These are phyloP conservation scores for Quercus mongolica DNA, from an alignment of 306 rosid species.

Conservation along the genomic window DNA sequence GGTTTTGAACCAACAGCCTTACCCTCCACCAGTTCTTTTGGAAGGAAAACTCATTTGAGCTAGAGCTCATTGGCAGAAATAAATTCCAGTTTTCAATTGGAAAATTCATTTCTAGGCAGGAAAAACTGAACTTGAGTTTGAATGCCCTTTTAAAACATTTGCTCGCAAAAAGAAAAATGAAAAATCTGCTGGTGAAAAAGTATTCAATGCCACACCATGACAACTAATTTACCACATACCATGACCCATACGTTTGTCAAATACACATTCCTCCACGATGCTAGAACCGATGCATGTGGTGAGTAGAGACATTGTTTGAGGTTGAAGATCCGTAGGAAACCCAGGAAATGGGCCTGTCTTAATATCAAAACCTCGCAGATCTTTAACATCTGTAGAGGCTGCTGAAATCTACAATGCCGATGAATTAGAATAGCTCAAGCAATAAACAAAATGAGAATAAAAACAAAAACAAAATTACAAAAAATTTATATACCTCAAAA, in stretches of 20 bases:
- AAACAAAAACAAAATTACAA: too few species aligned
- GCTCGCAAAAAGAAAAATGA: background rate
- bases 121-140: background rate
- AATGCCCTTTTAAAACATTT: background rate
- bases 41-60: too few species aligned
- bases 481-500: slow-evolving; percentile 14
- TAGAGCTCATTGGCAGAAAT: too few species aligned
- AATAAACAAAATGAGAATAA: background rate
- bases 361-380: slow-evolving; percentile 17
- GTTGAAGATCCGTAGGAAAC: slow-evolving; percentile 40
- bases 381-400: slow-evolving; percentile 3
- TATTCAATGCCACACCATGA: background rate
- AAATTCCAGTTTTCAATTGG: background rate
- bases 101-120: background rate
- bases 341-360: slow-evolving; percentile 32
- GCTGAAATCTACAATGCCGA: slow-evolving; percentile 27
- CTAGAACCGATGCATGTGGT: slow-evolving; percentile 28
- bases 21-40: too few species aligned
- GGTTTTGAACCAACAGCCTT: too few species aligned
- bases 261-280: slow-evolving; percentile 25
- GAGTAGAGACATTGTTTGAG: slow-evolving; percentile 31
- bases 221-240: slow-evolving; percentile 10
- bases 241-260: slow-evolving; percentile 32
- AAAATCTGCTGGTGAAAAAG: background rate
- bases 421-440: background rate